Evolutionary conservation across 192 early-diverging fungal genomes (phyloP), one percentile per base, ranked within the genome.

Genomic region (Coemansia sp.): DNA sequence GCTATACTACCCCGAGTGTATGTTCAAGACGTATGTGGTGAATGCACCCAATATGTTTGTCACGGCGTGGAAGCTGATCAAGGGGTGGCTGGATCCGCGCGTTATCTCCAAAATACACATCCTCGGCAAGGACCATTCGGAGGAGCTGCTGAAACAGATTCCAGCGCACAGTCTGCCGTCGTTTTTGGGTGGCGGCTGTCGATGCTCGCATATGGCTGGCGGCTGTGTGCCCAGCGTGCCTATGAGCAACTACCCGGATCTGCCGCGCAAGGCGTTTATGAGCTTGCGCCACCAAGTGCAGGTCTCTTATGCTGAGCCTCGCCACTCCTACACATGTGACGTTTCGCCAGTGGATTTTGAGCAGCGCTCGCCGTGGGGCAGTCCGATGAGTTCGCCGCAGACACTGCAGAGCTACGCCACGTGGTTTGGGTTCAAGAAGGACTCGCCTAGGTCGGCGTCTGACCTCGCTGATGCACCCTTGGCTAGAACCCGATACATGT

Each of bases 1-100:
- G 74, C 91, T 94, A 66, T 93, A 95, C 73, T 98, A 98, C 70
- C 97, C 97, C 15, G 97, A 97, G 78, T 93, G 91, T 77, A 86
- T 97, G 66, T 91, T 93, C 72, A 93, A 91, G 70, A 93, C 97
- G 64, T 97, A 91, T 68, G 88, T 98, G 41, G 93, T 98, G 75
- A 98, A 98, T 79, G 91, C 94, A 61, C 97, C 97, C 5, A 89
- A 86, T 65, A 89, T 96, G 51, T 98, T 98, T 87, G 87, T 91
- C 46, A 89, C 87, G 31, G 89, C 90, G n/a, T 94, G 92, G 90
- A 90, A 88, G 27, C 82, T 93, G 57, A 88, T 92, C 59, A 92
- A 89, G 68, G 87, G 80, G 62, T 93, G 91, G 89, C 80, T 94
- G 57, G 93, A 94, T 65, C 92, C 92, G 51, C 90, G 92, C 27